Evolutionary conservation across 164 flowering plant species (phyloP).

Genomic region (Aristolochia californica): DNA sequence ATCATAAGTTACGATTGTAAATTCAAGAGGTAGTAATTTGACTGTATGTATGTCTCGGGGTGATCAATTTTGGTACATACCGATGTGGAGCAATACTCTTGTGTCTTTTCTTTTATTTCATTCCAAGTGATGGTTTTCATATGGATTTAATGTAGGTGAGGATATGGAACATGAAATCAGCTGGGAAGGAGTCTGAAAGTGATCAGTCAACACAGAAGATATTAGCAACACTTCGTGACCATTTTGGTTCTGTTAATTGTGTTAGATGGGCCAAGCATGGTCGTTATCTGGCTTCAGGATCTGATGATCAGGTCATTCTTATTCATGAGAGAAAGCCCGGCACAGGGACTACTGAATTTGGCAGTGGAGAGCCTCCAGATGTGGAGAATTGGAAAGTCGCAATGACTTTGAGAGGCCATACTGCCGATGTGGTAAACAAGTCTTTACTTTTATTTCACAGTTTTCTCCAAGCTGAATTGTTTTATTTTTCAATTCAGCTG

Average conservation of each 20-base stretch:
- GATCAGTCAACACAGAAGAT: conserved; percentile 57
- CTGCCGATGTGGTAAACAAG: conserved; percentile 96
- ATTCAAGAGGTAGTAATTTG: background rate
- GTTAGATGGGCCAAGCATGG: conserved; percentile 99
- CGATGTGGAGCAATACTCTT: background rate
- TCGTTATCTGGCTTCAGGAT: conserved; percentile 85
- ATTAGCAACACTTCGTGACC: conserved; percentile 95
- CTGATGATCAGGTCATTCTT: conserved; percentile 91
- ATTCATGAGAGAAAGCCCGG: conserved; percentile 98
- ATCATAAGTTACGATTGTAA: background rate
- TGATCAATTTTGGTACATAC: background rate
- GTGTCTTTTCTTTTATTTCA: background rate
- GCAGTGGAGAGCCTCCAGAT: conserved; percentile 99
- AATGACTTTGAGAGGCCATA: conserved; percentile 94
- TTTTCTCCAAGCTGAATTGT: background rate
- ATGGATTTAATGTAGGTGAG: conserved; percentile 51
- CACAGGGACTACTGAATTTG: conserved; percentile 98
- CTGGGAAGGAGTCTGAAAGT: conserved; percentile 35
- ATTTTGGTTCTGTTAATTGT: conserved; percentile 98
- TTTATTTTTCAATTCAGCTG: background rate
- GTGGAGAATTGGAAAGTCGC: conserved; percentile 96
- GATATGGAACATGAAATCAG: conserved; percentile 92
- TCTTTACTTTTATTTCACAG: conserved; percentile 2
- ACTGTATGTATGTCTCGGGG: too few species aligned
- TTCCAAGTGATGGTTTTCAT: background rate